Evolutionary conservation across 805 yeast genomes (phyloP), one percentile per base, ranked within the genome.

Genomic region (Candida ascalaphidarum): DNA sequence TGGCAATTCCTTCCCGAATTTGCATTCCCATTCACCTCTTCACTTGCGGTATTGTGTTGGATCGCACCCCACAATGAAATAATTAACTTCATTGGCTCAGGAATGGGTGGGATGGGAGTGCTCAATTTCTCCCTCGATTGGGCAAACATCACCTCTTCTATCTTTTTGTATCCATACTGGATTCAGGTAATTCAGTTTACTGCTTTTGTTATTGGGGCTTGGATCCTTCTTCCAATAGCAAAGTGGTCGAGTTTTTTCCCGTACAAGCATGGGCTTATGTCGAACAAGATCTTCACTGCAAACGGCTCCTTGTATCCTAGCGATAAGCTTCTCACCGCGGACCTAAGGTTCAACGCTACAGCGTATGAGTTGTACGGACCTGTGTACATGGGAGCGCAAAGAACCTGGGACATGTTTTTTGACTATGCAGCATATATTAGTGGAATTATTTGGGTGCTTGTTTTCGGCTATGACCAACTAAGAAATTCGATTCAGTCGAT

Each of bases 1-100:
- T 69, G 75, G 75, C 68, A 68, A 35, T 55, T 69, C 31, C 48
- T 69, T 18, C 74, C 74, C 0, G 74, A 68, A 33, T 62, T 48
- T 29, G 33, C 61, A 3, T 67, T 68, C 42, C 74, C 74, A 6
- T 44, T 69, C 57, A 49, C 65, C 1, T 61, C 70, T 2, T 68
- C 74, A 1, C 41, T 69, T 13, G 73, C 75, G 0, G 37, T 68
- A 3, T 45, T 69, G 11, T 69, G 74, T 37, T 69, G 68, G 60
- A 46, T 66, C 27, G 68, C 71, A 0, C 74, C 75, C 0, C 29
- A 48, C 17, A 68, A 57, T 36, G 36, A 42, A 7, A 48, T 48
- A 1, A 35, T 60, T 9, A 67, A 66, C 31, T 69, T 69, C 33
- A 38, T 68, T 7, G 74, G 74, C 4, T 61, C 70, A n/a, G 74